These are phyloP conservation scores for Sclerotinia glacialis DNA, from an alignment of 2,329 filamentous ascomycete species.

Conservation along the genomic window DNA sequence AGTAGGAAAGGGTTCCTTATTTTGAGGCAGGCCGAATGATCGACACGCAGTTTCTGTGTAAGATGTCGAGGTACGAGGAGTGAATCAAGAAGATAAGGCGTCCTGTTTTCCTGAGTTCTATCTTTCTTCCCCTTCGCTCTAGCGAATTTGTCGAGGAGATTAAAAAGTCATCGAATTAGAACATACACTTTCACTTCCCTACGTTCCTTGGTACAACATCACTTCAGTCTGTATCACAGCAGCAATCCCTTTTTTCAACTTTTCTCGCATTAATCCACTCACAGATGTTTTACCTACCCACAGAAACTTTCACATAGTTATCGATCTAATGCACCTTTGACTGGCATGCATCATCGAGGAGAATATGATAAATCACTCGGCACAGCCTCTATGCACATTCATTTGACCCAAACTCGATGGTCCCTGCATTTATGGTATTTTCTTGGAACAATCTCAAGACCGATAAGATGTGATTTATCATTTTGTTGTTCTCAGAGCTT, in stretches of 20 bases:
- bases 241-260: neutral
- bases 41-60: constrained; percentile 9
- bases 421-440: constrained; percentile 9
- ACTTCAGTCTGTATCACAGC: neutral
- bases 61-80: neutral
- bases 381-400: constrained; percentile 6
- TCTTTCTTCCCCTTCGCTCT: neutral
- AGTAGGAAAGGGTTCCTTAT: neutral
- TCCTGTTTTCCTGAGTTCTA: neutral
- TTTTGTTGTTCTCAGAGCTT: neutral
- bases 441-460: neutral
- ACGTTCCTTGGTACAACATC: neutral
- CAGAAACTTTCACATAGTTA: neutral
- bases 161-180: neutral
- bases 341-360: constrained; percentile 1
- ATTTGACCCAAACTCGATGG: neutral
- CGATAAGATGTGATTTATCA: constrained; percentile 5
- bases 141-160: neutral
- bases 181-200: neutral
- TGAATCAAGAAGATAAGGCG: too few relatives aligned
- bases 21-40: neutral
- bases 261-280: neutral
- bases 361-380: constrained; percentile 1
- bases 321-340: neutral
- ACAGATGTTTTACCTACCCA: neutral